Conservation (phyloP, 2,329 filamentous ascomycete genomes). For the Xylaria arbuscula region DNA sequence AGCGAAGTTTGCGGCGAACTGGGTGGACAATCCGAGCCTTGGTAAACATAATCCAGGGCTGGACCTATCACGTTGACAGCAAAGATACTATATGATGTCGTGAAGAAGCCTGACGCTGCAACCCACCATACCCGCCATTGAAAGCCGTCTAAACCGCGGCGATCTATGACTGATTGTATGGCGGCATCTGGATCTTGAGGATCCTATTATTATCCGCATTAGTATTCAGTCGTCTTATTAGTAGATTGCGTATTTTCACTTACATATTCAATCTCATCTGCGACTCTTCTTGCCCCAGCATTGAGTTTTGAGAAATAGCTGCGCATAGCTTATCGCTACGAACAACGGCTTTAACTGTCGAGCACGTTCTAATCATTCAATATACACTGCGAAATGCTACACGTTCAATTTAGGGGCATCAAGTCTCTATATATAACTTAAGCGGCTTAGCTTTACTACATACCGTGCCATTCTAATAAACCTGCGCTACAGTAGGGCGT, state of each 20-base stretch:
- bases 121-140: slow-evolving; percentile 45
- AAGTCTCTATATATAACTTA: slow-evolving; percentile 17
- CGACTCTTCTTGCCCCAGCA: slow-evolving; percentile 31
- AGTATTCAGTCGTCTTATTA: neutral
- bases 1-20: slow-evolving; percentile 18
- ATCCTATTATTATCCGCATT: slow-evolving; percentile 30
- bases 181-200: slow-evolving; percentile 41
- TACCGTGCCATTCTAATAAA: too few species aligned
- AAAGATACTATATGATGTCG: slow-evolving; percentile 54
- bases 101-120: slow-evolving; percentile 49
- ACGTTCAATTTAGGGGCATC: neutral
- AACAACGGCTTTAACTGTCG: neutral
- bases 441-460: slow-evolving; percentile 1
- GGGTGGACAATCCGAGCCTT: slow-evolving; percentile 27
- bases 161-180: slow-evolving; percentile 42
- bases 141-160: slow-evolving; percentile 41
- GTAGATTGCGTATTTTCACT: slow-evolving; percentile 3
- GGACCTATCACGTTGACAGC: slow-evolving; percentile 43
- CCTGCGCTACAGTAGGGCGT: neutral
- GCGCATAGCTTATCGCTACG: slow-evolving; percentile 31
- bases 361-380: neutral
- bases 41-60: slow-evolving; percentile 41
- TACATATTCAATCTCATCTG: slow-evolving; percentile 43
- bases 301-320: slow-evolving; percentile 41
- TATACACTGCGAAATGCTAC: neutral